These are phyloP conservation scores for Candolleomyces efflorescens DNA, from an alignment of 768 basidiomycete species.

Conservation along the genomic window DNA sequence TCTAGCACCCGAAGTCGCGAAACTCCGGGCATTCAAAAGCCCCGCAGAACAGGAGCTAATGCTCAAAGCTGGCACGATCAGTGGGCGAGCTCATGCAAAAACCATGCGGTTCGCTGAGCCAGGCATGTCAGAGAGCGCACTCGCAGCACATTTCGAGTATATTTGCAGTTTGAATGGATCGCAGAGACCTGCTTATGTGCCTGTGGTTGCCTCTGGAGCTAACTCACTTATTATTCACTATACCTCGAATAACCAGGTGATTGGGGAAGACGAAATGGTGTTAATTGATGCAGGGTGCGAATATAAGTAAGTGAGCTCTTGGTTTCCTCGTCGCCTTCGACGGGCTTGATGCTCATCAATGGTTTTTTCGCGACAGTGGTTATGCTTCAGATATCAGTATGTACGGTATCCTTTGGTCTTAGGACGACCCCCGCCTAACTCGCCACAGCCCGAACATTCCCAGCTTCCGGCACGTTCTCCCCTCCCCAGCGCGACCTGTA, in stretches of 20 bases:
- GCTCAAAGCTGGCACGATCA: conserved; percentile 85
- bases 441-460: conserved; percentile 78
- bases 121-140: conserved; percentile 35
- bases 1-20: conserved; percentile 67
- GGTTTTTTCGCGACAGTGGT: conserved; percentile 35
- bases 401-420: conserved; percentile 13
- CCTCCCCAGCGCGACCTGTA: conserved; percentile 83
- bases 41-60: conserved; percentile 72
- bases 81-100: conserved; percentile 81
- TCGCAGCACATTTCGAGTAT: conserved; percentile 86
- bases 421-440: conserved; percentile 3
- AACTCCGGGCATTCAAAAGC: conserved; percentile 77
- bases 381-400: conserved; percentile 94
- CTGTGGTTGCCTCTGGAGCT: conserved; percentile 94
- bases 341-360: background rate
- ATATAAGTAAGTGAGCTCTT: conserved; percentile 53
- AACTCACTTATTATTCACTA: conserved; percentile 95
- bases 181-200: conserved; percentile 92
- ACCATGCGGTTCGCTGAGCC: conserved; percentile 75
- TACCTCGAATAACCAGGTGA: conserved; percentile 81
- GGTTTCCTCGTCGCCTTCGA: conserved; percentile 1
- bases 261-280: conserved; percentile 69
- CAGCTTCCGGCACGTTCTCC: conserved; percentile 78
- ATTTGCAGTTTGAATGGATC: conserved; percentile 74
- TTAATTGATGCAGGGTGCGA: conserved; percentile 93